Evolutionary conservation across 2,329 filamentous ascomycete species (phyloP), one percentile per base, ranked within the genome.

Genomic region (Colletotrichum sansevieriae): DNA sequence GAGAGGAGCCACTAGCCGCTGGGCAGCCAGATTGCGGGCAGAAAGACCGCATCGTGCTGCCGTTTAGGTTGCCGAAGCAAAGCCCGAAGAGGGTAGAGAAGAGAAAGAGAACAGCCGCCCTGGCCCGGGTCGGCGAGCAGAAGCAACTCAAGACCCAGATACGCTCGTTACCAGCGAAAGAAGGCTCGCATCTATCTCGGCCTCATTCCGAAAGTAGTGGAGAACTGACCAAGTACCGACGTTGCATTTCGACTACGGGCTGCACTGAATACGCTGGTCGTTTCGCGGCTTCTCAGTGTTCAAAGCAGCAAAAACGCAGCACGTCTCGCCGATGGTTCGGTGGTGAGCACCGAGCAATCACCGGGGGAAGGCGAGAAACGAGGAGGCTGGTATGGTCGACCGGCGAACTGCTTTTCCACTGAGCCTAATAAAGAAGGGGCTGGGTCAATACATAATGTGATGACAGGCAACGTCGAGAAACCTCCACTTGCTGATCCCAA

Each of bases 141-240:
- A 56, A 56, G 33, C 52, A 41, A 37, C 18, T n/a, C 12, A 56
- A 35, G 7, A 46, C 33, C n/a, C 33, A 55, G 25, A 55, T 41
- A 33, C 18, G 20, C 41, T 25, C 43, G 20, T 49, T 25, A 35
- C 49, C 18, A 43, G 37, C 37, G n/a, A 22, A 18, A 43, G 20
- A 11, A 46, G 56, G 47, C n/a, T 33, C 61, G 44, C 39, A 10
- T 57, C 54, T 57, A 49, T 59, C 56, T 68, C 65, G 65, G 65
- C 62, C 56, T 68, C 55, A 68, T 68, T 65, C 55, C 62, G 65
- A 68, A 33, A 15, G 20, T n/a, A 18, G 65, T 65, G 62, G 65
- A 37, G 56, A 65, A 35, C 37, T 44, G 25, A 64, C n/a, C 65
- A 68, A 65, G 47, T 68, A 65, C 65, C 65, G 55, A 60, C 55